Base-by-base conservation (phyloP, 345 rosid species). In the Lumnitzera littorea region DNA sequence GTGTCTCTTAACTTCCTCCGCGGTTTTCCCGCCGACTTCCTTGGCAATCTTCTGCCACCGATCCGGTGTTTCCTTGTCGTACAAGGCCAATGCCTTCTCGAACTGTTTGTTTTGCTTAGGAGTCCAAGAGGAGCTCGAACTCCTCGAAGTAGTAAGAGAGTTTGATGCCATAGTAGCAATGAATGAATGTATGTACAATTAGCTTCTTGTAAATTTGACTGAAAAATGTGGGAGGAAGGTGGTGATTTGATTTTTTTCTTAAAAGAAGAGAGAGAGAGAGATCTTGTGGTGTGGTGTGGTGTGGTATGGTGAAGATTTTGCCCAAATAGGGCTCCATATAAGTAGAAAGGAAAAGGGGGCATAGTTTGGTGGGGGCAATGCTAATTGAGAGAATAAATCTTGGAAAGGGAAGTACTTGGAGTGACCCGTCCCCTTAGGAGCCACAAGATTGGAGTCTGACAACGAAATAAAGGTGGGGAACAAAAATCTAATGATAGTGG, bases 31-130 rank as follows among this genome's bases (percentile, higher is more conserved):
- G 25, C 86, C 96, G 46, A 94, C 99, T 0, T 91, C 96, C 72
- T 57, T 84, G 70, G 99, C 97, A 53, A 94, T 85, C 76, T 94
- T 94, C 70, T 72, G 54, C 99, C 99, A 94, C 52, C 99, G 94
- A 79, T 90, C 97, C 1, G 97, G 99, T 9, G 99, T 90, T 69
- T 94, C 99, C 77, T 74, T 76, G 80, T 94, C 99, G 29, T 78
- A 90, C 61, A 79, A 81, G 8, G 97, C 99, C 75, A 94, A 78
- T 2, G 97, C 99, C 76, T 68, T 80, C 76, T 94, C 99, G 31
- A 94, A 94, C 61, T 85, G 91, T 70, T 94, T 90, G 95, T 94
- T 86, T 72, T 94, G 87, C 86, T 90, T 74, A 0, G 78, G 81
- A 16, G 91, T 86, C 97, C 99, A 94, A 6, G 79, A 79, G 4